Conservation (phyloP, 2,329 filamentous ascomycete genomes). For the Lanzia echinophila region DNA sequence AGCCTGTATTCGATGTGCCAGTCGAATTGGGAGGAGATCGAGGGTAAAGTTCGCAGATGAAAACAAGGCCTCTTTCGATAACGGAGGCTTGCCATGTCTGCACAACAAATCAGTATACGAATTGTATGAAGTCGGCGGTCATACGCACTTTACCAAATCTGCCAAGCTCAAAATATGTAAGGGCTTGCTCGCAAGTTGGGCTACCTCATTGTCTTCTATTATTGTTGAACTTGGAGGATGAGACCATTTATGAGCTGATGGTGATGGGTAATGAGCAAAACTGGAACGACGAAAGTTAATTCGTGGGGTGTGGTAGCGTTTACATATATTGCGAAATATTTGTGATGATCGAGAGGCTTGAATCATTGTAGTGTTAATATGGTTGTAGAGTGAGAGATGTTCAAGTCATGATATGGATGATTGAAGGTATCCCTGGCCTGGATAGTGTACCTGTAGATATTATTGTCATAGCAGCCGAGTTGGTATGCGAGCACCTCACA, state of each 20-base stretch:
- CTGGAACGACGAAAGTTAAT: background rate
- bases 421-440: too few relatives aligned
- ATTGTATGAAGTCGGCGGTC: background rate
- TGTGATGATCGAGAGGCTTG: background rate
- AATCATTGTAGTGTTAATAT: background rate
- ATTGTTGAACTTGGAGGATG: constrained; percentile 41
- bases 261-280: constrained; percentile 23
- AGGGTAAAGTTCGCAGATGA: constrained; percentile 94
- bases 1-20: constrained; percentile 90
- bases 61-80: constrained; percentile 73
- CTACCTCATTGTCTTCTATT: constrained; percentile 68
- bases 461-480: too few relatives aligned
- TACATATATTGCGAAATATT: background rate
- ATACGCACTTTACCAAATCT: constrained; percentile 74
- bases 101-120: constrained; percentile 9
- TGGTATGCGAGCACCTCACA: too few relatives aligned
- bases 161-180: constrained; percentile 78
- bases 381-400: too few relatives aligned
- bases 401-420: too few relatives aligned
- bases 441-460: too few relatives aligned
- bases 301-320: background rate
- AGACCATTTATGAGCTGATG: constrained; percentile 32
- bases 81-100: constrained; percentile 72
- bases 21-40: constrained; percentile 80
- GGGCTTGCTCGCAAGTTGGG: constrained; percentile 67